Conservation (phyloP, 2,329 filamentous ascomycete species). For the Pseudocercospora macadamiae region DNA sequence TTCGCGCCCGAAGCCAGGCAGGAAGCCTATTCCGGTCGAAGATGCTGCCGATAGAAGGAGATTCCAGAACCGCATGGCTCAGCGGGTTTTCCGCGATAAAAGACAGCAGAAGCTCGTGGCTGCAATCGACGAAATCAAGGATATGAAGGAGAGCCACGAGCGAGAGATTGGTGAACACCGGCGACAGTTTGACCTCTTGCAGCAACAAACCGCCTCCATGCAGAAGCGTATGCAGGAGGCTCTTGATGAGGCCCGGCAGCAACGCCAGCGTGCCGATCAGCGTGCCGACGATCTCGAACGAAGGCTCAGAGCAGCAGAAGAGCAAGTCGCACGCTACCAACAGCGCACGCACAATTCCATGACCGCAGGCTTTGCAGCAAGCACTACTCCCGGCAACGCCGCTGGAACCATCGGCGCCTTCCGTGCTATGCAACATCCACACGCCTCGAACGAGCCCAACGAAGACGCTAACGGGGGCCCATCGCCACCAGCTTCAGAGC, state of each 20-base stretch:
- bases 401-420: neutral
- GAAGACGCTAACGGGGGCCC: neutral
- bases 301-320: neutral
- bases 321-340: neutral
- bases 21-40: slow-evolving; percentile 78
- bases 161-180: neutral
- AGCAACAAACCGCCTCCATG: too few relatives aligned
- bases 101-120: slow-evolving; percentile 74
- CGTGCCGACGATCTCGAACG: neutral
- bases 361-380: neutral
- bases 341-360: neutral
- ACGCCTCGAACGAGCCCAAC: neutral
- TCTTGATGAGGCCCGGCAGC: too few relatives aligned
- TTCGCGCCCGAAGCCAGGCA: slow-evolving; percentile 66
- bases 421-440: neutral
- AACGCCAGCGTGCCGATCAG: too few relatives aligned
- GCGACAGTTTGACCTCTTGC: neutral
- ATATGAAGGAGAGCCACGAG: slow-evolving; percentile 42
- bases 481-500: slow-evolving; percentile 26
- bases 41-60: slow-evolving; percentile 92
- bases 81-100: slow-evolving; percentile 86
- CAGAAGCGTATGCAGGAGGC: neutral
- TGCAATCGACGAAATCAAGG: slow-evolving; percentile 39
- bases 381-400: too few relatives aligned
- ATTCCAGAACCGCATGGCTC: slow-evolving; percentile 89